Evolutionary conservation across 192 early-diverging fungal genomes (phyloP).

Genomic region (Geranomyces michiganensis): DNA sequence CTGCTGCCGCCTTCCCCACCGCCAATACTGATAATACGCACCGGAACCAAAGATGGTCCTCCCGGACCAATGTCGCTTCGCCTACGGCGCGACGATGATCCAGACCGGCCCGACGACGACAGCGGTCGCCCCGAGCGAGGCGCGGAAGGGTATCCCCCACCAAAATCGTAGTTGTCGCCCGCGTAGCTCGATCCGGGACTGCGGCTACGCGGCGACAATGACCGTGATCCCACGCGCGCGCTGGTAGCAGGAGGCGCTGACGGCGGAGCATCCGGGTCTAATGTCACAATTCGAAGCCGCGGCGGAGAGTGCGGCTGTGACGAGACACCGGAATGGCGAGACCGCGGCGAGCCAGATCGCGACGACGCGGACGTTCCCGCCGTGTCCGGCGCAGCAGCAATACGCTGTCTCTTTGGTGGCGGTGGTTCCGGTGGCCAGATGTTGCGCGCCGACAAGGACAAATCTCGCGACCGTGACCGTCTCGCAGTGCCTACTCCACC

Average conservation of each 20-base stretch:
- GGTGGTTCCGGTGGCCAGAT: background rate
- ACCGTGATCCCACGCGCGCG: background rate
- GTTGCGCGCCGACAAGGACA: background rate
- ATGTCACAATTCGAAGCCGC: background rate
- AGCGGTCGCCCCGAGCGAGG: background rate
- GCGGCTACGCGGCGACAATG: background rate
- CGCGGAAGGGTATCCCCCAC: background rate
- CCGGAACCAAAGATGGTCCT: background rate
- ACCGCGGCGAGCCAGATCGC: slow-evolving; percentile 3
- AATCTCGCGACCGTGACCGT: background rate
- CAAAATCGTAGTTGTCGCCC: background rate
- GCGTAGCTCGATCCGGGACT: background rate
- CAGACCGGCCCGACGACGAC: background rate
- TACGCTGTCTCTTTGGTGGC: background rate
- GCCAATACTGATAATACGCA: background rate
- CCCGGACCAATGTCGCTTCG: background rate
- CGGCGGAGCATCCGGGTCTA: background rate
- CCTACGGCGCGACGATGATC: background rate
- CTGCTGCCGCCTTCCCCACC: background rate
- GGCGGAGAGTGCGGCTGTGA: slow-evolving; percentile 2
- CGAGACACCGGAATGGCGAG: slow-evolving; percentile 6
- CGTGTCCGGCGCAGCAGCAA: background rate
- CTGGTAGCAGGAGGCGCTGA: background rate
- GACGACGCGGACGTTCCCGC: slow-evolving; percentile 6
- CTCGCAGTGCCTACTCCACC: background rate